Percentiles rank a stretch among this genome's conserved stretches.
Evolutionary conservation across 2,329 filamentous ascomycete species (phyloP).

Genomic region (Blumeria hordei): DNA sequence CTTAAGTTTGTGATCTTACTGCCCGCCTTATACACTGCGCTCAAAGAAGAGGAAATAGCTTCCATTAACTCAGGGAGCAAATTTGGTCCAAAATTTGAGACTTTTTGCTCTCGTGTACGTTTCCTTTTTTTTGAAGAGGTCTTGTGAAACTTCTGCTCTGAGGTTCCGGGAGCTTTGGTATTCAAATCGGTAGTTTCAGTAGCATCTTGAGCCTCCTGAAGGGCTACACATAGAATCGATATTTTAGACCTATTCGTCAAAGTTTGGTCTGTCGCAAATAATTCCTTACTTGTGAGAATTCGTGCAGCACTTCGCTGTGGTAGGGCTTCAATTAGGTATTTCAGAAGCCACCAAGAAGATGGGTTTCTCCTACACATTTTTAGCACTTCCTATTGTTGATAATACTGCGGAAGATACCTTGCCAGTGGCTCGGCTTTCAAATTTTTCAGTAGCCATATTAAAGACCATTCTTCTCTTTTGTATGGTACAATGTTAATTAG

Average conservation of each 20-base stretch:
- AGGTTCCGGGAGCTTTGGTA: not conserved
- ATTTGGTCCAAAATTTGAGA: not conserved
- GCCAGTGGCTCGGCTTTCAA: constrained; percentile 19
- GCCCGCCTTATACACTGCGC: constrained; percentile 7
- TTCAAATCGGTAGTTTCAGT: constrained; percentile 2
- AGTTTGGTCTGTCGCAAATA: constrained; percentile 20
- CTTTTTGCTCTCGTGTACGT: constrained; percentile 10
- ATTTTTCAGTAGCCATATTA: constrained; percentile 41
- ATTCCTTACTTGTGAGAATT: constrained; percentile 44
- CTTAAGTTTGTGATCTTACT: constrained; percentile 3
- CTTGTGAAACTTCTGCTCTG: not conserved
- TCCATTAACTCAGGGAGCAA: constrained; percentile 4
- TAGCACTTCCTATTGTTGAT: too few species aligned
- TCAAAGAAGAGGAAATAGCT: constrained; percentile 9
- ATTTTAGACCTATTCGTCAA: not conserved
- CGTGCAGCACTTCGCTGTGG: constrained; percentile 45
- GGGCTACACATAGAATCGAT: constrained; percentile 36
- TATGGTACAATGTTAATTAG: not conserved
- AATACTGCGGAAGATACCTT: constrained; percentile 6
- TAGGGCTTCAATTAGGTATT: constrained; percentile 35
- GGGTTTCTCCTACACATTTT: constrained; percentile 5
- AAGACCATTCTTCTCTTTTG: constrained; percentile 36
- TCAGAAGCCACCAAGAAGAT: constrained; percentile 33
- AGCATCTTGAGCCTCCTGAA: constrained; percentile 26
- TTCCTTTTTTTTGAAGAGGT: constrained; percentile 16